Conservation (phyloP, 768 basidiomycete species). For the Crassisporium funariophilum region DNA sequence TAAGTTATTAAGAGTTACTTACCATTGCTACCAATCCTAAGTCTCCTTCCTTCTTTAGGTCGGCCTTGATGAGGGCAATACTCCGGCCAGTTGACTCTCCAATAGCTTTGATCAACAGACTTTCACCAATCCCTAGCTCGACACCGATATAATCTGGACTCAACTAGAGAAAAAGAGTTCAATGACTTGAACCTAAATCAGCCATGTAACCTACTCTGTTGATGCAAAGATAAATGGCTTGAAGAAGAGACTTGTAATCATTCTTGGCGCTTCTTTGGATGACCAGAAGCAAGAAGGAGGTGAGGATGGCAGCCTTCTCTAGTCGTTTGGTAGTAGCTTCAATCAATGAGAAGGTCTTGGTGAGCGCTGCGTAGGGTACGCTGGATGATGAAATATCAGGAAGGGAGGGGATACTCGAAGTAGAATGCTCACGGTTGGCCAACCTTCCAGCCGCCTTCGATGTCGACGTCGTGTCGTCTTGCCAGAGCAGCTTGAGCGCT, state of each 20-base stretch:
- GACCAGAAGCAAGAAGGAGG: constrained; percentile 85
- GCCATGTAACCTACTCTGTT: constrained; percentile 69
- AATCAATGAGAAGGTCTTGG: constrained; percentile 85
- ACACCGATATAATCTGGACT: constrained; percentile 95
- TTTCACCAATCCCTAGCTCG: constrained; percentile 96
- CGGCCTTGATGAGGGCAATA: constrained; percentile 78
- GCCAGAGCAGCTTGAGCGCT: constrained; percentile 74
- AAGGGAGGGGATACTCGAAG: not conserved
- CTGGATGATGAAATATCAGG: constrained; percentile 40
- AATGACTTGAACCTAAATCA: not conserved
- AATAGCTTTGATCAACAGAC: constrained; percentile 92
- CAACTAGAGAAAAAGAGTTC: constrained; percentile 54
- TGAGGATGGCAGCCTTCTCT: constrained; percentile 89
- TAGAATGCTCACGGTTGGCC: constrained; percentile 73
- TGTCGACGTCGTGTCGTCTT: constrained; percentile 68
- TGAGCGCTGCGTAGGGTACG: constrained; percentile 92
- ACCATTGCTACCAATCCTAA: constrained; percentile 97
- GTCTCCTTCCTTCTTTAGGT: constrained; percentile 94
- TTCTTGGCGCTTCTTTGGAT: constrained; percentile 81
- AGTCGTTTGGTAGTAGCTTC: constrained; percentile 94
- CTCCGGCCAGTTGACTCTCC: constrained; percentile 94
- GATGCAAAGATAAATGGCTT: constrained; percentile 94
- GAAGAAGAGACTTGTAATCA: constrained; percentile 76
- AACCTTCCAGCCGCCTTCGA: constrained; percentile 80
- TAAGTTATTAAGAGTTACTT: constrained; percentile 20